Conservation (phyloP, 352 stramenopile genomes). For the Elongisporangium senticosum region DNA sequence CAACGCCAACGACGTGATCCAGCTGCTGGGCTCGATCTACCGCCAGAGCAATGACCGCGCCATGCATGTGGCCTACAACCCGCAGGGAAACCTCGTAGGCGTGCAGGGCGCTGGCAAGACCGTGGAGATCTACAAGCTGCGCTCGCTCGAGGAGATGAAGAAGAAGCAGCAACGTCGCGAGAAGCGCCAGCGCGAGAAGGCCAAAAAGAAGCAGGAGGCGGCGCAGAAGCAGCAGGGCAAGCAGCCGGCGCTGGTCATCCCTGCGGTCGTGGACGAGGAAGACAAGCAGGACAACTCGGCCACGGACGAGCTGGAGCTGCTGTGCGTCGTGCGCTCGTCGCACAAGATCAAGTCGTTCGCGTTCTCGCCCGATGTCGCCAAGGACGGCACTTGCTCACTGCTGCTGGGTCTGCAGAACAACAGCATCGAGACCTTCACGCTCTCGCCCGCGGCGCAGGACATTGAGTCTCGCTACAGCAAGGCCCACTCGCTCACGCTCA, state of each 20-base stretch:
- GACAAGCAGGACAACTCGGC: conserved; percentile 57
- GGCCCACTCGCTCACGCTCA: conserved; percentile 64
- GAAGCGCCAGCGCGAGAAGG: conserved; percentile 86
- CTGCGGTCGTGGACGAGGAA: conserved; percentile 23
- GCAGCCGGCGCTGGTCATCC: conserved; percentile 24
- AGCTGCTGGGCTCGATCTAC: conserved; percentile 65
- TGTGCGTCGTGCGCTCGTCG: conserved; percentile 78
- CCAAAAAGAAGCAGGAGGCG: conserved; percentile 62
- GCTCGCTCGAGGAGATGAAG: conserved; percentile 79
- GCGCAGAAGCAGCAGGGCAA: conserved; percentile 16
- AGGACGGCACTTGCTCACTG: conserved; percentile 76
- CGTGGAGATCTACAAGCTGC: conserved; percentile 89
- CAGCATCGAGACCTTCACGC: conserved; percentile 84
- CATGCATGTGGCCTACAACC: conserved; percentile 55
- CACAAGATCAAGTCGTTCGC: conserved; percentile 87
- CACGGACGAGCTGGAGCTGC: conserved; percentile 82
- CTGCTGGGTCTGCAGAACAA: conserved; percentile 91
- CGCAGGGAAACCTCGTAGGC: conserved; percentile 54
- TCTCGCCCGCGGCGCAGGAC: conserved; percentile 43
- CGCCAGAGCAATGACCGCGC: conserved; percentile 74
- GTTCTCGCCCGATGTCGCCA: conserved; percentile 78
- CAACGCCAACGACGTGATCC: conserved; percentile 36
- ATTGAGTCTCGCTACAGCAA: conserved; percentile 69
- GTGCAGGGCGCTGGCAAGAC: conserved; percentile 82
- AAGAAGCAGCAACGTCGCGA: conserved; percentile 90